Base-by-base conservation (phyloP, 441 rosid species). In the Metrosideros polymorpha region DNA sequence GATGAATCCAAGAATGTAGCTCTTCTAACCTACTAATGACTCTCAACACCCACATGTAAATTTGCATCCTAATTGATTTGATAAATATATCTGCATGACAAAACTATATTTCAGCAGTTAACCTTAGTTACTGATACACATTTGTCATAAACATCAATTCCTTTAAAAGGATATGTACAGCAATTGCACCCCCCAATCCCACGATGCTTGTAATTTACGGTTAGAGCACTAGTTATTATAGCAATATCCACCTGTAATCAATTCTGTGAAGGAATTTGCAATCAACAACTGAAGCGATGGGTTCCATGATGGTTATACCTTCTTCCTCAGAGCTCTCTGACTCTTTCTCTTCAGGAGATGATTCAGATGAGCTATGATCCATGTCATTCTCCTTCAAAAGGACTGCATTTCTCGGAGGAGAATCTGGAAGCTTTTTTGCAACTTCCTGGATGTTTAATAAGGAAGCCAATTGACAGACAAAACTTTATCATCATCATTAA, bases 391-490 rank as follows among this genome's bases (percentile, higher is more conserved):
- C 89, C 86, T 84, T 86, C 85, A 83, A 89, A 49, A 55, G 90
- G 75, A 89, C 90, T 83, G 85, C 63, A 75, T 90, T 89, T 85
- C 86, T 61, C 47, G 83, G 55, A 88, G 94, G 90, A 89, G 91
- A 91, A 82, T 89, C 89, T 85, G 53, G 76, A 85, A 87, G 87
- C 90, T 91, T 90, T 83, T 85, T 86, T 85, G 90, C 91, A 82
- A 86, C 92, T 85, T 92, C 91, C 99, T 96, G 92, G 86, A 88
- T 87, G 85, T 87, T 84, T 86, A 55, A 85, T 86, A 89, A 94
- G 95, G 93, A 93, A 92, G 77, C 91, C 89, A 91, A 89, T 29
- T 15, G 87, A 83, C 88, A 85, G 71, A 83, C 63, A 86, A 86
- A 55, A 87, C 83, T 56, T n/a, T n/a, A n/a, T n/a, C n/a, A 82